Conservation (phyloP, 179 eudicot species). For the Camellia oleifera region DNA sequence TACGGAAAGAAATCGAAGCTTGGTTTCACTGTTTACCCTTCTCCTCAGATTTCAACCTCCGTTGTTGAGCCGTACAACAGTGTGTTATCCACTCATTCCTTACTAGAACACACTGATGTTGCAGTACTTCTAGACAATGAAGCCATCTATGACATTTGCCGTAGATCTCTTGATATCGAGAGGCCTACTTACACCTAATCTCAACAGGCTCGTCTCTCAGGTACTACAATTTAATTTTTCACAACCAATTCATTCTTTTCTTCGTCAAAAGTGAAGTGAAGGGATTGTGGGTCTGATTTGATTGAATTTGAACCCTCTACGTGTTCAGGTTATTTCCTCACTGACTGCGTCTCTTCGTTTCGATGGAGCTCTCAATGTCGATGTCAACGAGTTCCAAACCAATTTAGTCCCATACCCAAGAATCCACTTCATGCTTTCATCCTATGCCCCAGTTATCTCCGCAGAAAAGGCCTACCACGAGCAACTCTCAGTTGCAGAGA, state of each 20-base stretch:
- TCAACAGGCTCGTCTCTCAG: conserved; percentile 31
- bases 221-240: neutral
- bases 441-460: conserved; percentile 32
- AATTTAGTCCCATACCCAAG: conserved; percentile 31
- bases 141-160: conserved; percentile 33
- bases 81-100: conserved; percentile 31
- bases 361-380: conserved; percentile 34
- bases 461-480: conserved; percentile 32
- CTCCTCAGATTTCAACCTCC: conserved; percentile 33
- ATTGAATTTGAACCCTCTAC: neutral
- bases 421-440: conserved; percentile 35
- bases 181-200: conserved; percentile 31
- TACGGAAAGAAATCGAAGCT: conserved; percentile 35
- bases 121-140: conserved; percentile 26
- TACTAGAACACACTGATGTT: conserved; percentile 34
- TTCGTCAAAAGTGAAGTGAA: neutral
- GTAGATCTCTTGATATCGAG: conserved; percentile 30
- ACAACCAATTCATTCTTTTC: too few species aligned
- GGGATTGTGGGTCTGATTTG: neutral
- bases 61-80: conserved; percentile 37
- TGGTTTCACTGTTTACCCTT: conserved; percentile 30
- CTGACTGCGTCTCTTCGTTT: conserved; percentile 30
- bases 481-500: conserved; percentile 33
- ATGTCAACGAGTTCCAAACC: conserved; percentile 32
- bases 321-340: conserved; percentile 25